Evolutionary conservation across 2,329 filamentous ascomycete genomes (phyloP), one percentile per base, ranked within the genome.

Genomic region (Aspergillus sp.): DNA sequence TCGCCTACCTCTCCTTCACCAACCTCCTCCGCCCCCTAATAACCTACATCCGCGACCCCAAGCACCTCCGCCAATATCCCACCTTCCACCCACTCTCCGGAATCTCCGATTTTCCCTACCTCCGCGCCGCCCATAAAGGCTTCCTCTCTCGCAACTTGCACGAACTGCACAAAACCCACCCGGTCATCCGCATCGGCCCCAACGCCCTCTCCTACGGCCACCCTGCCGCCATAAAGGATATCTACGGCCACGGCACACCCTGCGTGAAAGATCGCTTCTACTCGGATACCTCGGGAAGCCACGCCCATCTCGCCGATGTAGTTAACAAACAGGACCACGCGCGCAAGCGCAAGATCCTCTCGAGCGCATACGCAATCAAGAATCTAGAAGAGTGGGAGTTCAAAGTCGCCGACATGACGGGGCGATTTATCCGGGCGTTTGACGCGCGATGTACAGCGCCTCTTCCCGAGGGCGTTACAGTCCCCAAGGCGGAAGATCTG

Each of bases 361-460:
- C 80, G 2, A 74, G 75, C 0, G 81, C 82, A 0, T 84, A 82
- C 55, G 81, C 82, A 0, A 63, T 81, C 51, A 81, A 82, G 68
- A 83, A 83, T 59, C 76, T 84, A 0, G 81, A 83, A 62, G 73
- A 71, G 5, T 83, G 81, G 81, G 82, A 84, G 60, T 76, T 77
- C 68, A 84, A 83, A 60, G 80, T 84, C 2, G 77, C 78, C 80
- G 84, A 58, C 83, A 82, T 67, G 72, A 75, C 0, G 68, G 75
- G 14, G 72, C 77, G 12, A 17, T 67, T 83, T 19, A 70, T 83
- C 45, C 70, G 64, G 12, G 73, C 77, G 39, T 73, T 79, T 21
- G 81, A 84, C 58, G 15, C 31, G 9, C 39, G 51, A 23, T 70
- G 68, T 60, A 70, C 66, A 3, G 33, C 52, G 17, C 52, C 66